Evolutionary conservation across 2,329 filamentous ascomycete species (phyloP).

Genomic region (Trichoderma sp.): DNA sequence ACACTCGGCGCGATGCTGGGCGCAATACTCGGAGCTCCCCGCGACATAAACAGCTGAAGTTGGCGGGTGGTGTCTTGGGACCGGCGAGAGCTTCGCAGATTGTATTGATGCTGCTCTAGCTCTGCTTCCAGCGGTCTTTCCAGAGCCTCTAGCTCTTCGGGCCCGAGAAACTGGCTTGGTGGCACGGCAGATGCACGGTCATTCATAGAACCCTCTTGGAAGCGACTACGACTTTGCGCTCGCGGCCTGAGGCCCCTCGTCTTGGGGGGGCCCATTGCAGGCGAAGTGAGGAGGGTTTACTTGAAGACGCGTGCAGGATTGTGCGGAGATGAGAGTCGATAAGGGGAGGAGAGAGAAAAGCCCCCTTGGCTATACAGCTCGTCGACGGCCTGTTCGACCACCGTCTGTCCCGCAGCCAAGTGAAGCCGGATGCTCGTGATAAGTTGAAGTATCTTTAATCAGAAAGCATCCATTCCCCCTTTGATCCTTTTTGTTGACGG

Average conservation of each 20-base stretch:
- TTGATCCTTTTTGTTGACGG: not conserved
- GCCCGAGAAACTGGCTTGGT: constrained; percentile 62
- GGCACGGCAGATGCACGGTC: constrained; percentile 72
- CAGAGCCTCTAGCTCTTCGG: constrained; percentile 33
- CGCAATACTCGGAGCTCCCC: not conserved
- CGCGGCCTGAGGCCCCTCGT: constrained; percentile 34
- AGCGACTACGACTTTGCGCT: constrained; percentile 43
- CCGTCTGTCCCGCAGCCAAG: not conserved
- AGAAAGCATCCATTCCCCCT: not conserved
- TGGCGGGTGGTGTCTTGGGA: constrained; percentile 10
- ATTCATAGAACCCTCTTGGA: constrained; percentile 84
- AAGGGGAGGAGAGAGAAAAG: not conserved
- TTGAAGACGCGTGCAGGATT: not conserved
- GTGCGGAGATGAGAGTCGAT: not conserved
- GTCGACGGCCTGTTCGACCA: not conserved
- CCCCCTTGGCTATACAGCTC: not conserved
- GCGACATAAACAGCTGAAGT: constrained; percentile 14
- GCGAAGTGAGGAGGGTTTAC: not conserved
- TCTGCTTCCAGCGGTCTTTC: constrained; percentile 28
- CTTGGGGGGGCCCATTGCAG: constrained; percentile 30
- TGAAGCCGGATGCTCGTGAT: not conserved
- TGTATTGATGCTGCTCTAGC: constrained; percentile 3
- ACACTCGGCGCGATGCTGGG: not conserved
- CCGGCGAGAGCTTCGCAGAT: not conserved
- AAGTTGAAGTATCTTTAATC: not conserved